Evolutionary conservation across 371 early-diverging fungal genomes (phyloP), one percentile per base, ranked within the genome.

Genomic region (Umbelopsis sp.): DNA sequence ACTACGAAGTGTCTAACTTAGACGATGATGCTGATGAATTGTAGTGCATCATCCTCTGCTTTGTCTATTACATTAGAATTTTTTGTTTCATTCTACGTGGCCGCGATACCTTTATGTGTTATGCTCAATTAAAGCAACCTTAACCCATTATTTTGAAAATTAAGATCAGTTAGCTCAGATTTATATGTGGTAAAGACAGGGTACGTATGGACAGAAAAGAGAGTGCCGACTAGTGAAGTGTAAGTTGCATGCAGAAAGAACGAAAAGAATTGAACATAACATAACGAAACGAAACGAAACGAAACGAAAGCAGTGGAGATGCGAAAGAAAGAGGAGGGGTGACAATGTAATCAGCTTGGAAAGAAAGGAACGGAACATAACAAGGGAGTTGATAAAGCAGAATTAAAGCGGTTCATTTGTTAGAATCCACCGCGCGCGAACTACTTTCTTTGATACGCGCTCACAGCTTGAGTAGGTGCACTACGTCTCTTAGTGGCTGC

Each of bases 1-100:
- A 83, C 57, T 84, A 84, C 57, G 84, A 81, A 66, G 80, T 79
- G 6, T 78, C 77, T 46, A 76, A 77, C 63, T 51, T 82, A 25
- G 74, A 77, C 38, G 81, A 79, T 57, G 80, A 79, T 57, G 78
- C 74, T 24, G 77, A 75, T 44, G 80, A 79, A 29, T 37, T 57
- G 14, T 57, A 57, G 41, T 12, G 41, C 41, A 10, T 41, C 12
- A 41, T 1, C 12, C 12, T 41, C 41, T 41, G 41, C 41, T 12
- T 29, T 41, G 41, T 41, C 41, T 12, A 1, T 41, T 41, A 51
- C 24, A 22, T 22, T 51, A 51, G 52, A 51, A 22, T 41, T 41
- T 50, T 51, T 51, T 51, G 52, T 51, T 51, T 51, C 24, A 51
- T 51, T 22, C 29, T 14, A 20, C 52, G 12, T 22, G 52, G 52